Evolutionary conservation across 225 moss, liverwort and hornwort genomes (phyloP).

Genomic region (Takakia lepidozioides): DNA sequence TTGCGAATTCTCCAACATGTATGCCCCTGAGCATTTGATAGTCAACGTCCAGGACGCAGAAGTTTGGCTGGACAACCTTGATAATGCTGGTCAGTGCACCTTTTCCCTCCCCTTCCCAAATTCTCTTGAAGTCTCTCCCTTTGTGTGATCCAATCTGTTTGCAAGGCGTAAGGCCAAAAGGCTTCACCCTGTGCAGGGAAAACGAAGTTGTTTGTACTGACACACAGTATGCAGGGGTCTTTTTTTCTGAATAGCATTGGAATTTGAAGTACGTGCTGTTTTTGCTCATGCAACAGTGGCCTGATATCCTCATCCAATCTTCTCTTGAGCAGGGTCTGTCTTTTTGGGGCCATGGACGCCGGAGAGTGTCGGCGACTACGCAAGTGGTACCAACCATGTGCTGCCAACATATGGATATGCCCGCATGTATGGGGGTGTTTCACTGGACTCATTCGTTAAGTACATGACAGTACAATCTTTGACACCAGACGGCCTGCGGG

Average conservation of each 20-base stretch:
- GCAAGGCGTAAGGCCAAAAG: too few species aligned
- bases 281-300: too few species aligned
- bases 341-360: constrained; percentile 96
- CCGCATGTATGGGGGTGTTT: constrained; percentile 97
- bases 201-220: too few species aligned
- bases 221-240: too few species aligned
- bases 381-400: constrained; percentile 97
- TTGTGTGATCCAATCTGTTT: too few species aligned
- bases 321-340: constrained; percentile 67
- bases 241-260: too few species aligned
- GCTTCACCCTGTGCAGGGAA: too few species aligned
- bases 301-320: too few species aligned
- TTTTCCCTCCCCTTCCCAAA: too few species aligned
- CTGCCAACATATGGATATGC: constrained; percentile 95
- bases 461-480: constrained; percentile 97
- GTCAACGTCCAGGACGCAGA: constrained; percentile 84
- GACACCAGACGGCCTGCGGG: constrained; percentile 60
- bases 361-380: constrained; percentile 97
- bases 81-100: constrained; percentile 98
- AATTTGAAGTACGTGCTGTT: too few species aligned
- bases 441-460: constrained; percentile 88
- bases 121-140: too few species aligned
- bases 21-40: constrained; percentile 94
- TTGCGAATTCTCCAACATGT: constrained; percentile 85
- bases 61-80: constrained; percentile 63